A percentile compares a stretch with the other conserved stretches of the same genome.
Evolutionary conservation across 768 basidiomycete genomes (phyloP).

Genomic region (Russula lepida): DNA sequence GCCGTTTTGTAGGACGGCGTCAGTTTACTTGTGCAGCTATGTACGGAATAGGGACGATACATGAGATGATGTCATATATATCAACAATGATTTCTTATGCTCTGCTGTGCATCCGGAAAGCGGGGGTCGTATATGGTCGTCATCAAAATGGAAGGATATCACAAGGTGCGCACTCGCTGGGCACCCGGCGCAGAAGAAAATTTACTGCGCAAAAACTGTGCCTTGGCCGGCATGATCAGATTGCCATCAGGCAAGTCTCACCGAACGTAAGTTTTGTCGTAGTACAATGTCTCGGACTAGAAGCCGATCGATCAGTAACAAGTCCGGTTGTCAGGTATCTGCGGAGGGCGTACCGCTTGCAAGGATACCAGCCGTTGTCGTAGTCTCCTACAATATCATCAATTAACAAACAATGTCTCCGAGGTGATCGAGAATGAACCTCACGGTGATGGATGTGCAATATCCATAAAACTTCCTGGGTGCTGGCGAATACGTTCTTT

Average conservation of each 20-base stretch:
- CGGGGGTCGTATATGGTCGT: not conserved
- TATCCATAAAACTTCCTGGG: conserved; percentile 74
- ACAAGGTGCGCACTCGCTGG: not conserved
- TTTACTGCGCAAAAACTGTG: not conserved
- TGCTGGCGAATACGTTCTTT: conserved; percentile 63
- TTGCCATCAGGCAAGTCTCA: conserved; percentile 11
- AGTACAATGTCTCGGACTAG: conserved; percentile 21
- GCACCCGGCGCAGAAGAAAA: not conserved
- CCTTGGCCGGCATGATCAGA: not conserved
- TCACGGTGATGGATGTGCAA: conserved; percentile 65
- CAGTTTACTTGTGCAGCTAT: not conserved
- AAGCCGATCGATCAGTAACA: conserved; percentile 7
- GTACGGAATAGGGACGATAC: not conserved
- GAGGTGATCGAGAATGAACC: conserved; percentile 17
- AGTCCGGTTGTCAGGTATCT: not conserved
- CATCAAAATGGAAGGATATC: not conserved
- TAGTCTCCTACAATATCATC: conserved; percentile 41
- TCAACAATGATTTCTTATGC: not conserved
- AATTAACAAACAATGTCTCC: not conserved
- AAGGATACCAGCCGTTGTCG: conserved; percentile 67
- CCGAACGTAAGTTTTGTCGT: conserved; percentile 18
- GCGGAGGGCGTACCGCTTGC: conserved; percentile 49
- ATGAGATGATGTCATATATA: conserved; percentile 4
- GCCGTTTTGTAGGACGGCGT: not conserved
- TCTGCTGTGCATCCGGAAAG: not conserved